Evolutionary conservation across 331 rosid genomes (phyloP).

Genomic region (Malus hybrid): DNA sequence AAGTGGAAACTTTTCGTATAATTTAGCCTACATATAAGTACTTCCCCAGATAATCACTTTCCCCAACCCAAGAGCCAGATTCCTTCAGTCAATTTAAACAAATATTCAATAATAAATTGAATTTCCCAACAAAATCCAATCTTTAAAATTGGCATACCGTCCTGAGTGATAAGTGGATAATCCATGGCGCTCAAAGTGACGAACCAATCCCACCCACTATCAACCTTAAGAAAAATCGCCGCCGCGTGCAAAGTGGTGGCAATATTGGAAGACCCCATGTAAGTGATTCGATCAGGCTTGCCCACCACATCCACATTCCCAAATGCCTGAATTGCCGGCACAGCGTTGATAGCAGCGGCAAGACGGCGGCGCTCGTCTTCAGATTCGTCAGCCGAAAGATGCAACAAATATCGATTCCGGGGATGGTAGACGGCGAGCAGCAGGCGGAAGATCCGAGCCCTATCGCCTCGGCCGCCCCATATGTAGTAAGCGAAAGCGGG

Average conservation of each 20-base stretch:
- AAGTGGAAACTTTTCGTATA: not conserved
- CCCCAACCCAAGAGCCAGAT: not conserved
- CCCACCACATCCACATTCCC: slow-evolving; percentile 93
- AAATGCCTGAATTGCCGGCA: slow-evolving; percentile 67
- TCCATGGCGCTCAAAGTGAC: slow-evolving; percentile 74
- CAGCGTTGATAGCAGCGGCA: slow-evolving; percentile 32
- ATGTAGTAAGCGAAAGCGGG: slow-evolving; percentile 88
- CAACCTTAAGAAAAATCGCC: slow-evolving; percentile 68
- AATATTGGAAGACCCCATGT: slow-evolving; percentile 68
- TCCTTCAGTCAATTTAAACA: not conserved
- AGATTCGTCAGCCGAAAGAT: slow-evolving; percentile 56
- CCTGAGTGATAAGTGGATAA: slow-evolving; percentile 89
- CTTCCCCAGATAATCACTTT: not conserved
- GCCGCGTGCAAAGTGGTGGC: slow-evolving; percentile 76
- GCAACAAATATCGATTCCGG: slow-evolving; percentile 69
- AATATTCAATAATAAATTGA: not conserved
- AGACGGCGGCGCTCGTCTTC: slow-evolving; percentile 55
- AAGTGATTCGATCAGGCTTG: slow-evolving; percentile 68
- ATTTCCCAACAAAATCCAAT: not conserved
- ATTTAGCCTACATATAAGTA: not conserved
- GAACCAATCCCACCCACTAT: slow-evolving; percentile 89
- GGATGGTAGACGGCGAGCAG: slow-evolving; percentile 89
- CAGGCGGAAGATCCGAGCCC: slow-evolving; percentile 74
- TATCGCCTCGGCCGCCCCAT: slow-evolving; percentile 59
- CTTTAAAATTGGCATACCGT: slow-evolving; percentile 47